Conservation (phyloP, 495 filamentous ascomycete species). For the Bombardia bombarda region DNA sequence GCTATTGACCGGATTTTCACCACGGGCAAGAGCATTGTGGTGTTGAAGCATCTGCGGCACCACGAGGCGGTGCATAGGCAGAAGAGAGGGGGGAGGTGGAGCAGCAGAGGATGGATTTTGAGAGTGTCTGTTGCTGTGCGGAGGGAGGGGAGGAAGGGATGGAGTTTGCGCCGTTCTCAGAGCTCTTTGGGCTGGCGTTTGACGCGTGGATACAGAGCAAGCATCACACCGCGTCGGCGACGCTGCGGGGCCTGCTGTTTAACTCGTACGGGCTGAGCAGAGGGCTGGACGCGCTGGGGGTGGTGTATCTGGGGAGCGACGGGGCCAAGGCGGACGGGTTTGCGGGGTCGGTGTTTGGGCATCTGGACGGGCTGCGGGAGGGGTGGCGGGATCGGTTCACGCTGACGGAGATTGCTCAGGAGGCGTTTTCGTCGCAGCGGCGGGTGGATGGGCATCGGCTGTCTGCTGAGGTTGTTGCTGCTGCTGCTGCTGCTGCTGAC, state of each 20-base stretch:
- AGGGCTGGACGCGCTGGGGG: constrained; percentile 58
- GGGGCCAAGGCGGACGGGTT: constrained; percentile 56
- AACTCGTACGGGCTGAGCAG: constrained; percentile 58
- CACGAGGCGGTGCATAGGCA: constrained; percentile 19
- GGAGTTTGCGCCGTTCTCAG: constrained; percentile 62
- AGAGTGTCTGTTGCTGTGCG: constrained; percentile 50
- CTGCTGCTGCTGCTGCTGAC: too few relatives aligned
- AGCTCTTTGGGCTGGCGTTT: constrained; percentile 62
- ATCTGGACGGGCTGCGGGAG: constrained; percentile 56
- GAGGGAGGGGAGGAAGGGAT: constrained; percentile 22
- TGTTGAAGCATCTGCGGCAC: constrained; percentile 57
- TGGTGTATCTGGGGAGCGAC: constrained; percentile 67
- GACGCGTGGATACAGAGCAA: constrained; percentile 63
- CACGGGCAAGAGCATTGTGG: constrained; percentile 79
- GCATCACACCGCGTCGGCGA: constrained; percentile 56
- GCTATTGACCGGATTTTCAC: constrained; percentile 66
- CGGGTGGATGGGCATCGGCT: constrained; percentile 57
- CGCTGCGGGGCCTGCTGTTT: constrained; percentile 59
- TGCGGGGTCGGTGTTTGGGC: constrained; percentile 63
- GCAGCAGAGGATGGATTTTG: constrained; percentile 44
- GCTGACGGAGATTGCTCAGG: constrained; percentile 70
- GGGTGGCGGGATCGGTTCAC: constrained; percentile 79
- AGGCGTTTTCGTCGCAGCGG: constrained; percentile 50
- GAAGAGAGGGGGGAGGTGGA: constrained; percentile 7
- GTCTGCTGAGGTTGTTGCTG: constrained; percentile 42